A percentile compares a stretch with the other conserved stretches of the same genome.
phyloP scores from a whole-genome alignment of 2,329 filamentous ascomycete genomes.

The Thielaviopsis populi region DNA sequence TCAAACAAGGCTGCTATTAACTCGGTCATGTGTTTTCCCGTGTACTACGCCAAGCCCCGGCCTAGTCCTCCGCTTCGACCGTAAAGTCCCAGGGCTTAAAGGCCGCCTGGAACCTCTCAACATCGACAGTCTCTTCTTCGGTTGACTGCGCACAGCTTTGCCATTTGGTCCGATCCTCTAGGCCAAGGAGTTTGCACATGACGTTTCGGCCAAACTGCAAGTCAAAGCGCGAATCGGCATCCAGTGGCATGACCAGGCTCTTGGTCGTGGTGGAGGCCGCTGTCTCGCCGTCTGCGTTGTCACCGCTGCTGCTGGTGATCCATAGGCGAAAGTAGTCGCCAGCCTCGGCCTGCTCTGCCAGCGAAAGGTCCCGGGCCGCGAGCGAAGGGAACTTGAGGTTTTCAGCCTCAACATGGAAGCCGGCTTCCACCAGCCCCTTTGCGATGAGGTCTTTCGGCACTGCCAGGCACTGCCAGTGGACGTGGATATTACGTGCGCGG shows the following conservation, averaged over 20 bases:
- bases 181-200: constrained; percentile 67
- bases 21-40: too few relatives aligned
- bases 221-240: constrained; percentile 62
- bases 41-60: too few relatives aligned
- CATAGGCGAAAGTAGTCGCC: constrained; percentile 69
- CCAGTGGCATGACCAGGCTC: constrained; percentile 59
- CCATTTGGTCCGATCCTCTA: constrained; percentile 74
- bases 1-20: too few relatives aligned
- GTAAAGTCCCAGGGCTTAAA: constrained; percentile 86
- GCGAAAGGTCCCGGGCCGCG: constrained; percentile 32
- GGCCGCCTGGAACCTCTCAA: constrained; percentile 59
- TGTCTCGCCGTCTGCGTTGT: constrained; percentile 37
- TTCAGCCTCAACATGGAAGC: constrained; percentile 76
- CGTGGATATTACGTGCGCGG: constrained; percentile 64
- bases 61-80: constrained; percentile 18
- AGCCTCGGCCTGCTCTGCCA: constrained; percentile 32
- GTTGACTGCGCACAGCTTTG: constrained; percentile 64
- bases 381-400: constrained; percentile 47
- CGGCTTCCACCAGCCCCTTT: constrained; percentile 68
- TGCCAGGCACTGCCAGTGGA: constrained; percentile 88
- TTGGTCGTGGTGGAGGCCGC: constrained; percentile 25
- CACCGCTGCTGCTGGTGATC: constrained; percentile 47
- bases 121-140: constrained; percentile 66
- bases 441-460: constrained; percentile 51
- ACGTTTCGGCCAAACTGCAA: constrained; percentile 81